Conservation (phyloP, 306 rosid species). For the Rosa multiflora region DNA sequence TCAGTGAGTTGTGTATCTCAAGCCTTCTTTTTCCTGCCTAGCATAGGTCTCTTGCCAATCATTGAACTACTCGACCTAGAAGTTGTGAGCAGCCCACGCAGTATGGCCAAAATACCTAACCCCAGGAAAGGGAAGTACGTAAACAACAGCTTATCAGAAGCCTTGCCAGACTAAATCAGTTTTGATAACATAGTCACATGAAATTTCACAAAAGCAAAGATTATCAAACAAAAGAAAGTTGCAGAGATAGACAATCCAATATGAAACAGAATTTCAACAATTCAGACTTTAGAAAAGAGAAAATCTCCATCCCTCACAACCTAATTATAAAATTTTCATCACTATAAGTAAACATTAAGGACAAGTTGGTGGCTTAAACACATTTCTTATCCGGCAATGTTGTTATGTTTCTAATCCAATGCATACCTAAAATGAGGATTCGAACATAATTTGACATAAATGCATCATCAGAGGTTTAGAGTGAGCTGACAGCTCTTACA, state of each 20-base stretch:
- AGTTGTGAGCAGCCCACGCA: conserved; percentile 53
- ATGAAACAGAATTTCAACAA: background rate
- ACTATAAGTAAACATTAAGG: no score
- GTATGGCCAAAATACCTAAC: conserved; percentile 49
- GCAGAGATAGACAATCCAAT: background rate
- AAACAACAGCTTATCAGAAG: conserved; percentile 53
- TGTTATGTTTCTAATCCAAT: no score
- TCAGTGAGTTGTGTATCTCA: background rate
- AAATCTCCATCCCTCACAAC: background rate
- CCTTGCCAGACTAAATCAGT: conserved; percentile 48
- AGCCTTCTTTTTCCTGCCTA: conserved; percentile 54
- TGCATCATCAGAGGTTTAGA: no score
- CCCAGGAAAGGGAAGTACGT: conserved; percentile 58
- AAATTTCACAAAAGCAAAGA: conserved; percentile 14
- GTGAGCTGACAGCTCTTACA: no score
- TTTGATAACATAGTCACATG: conserved; percentile 65
- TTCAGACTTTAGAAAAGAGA: background rate
- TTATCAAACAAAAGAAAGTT: background rate
- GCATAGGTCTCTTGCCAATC: conserved; percentile 32
- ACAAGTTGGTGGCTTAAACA: no score
- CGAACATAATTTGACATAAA: no score
- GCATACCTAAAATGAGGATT: no score
- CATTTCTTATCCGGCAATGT: no score
- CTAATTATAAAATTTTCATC: no score
- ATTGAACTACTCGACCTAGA: conserved; percentile 24